phyloP scores from a whole-genome alignment of 2,329 filamentous ascomycete genomes.

The Penicillium psychrosexuale region DNA sequence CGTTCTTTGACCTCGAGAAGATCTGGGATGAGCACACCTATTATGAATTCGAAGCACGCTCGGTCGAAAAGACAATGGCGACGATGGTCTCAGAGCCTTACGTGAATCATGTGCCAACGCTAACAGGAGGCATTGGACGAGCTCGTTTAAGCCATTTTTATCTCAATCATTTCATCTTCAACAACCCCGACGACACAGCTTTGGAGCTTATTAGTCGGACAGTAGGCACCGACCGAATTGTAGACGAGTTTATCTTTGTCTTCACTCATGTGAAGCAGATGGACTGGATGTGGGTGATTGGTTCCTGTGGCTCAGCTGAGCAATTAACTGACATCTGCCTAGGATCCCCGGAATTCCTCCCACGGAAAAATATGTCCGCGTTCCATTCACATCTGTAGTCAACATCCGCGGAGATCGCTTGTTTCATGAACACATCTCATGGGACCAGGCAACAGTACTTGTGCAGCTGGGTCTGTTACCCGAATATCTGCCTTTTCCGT shows the following conservation, averaged over 20 bases:
- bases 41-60: conserved; percentile 66
- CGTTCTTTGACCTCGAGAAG: conserved; percentile 69
- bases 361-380: conserved; percentile 52
- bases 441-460: conserved; percentile 65
- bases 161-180: conserved; percentile 69
- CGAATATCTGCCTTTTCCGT: conserved; percentile 63
- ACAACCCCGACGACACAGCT: conserved; percentile 64
- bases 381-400: conserved; percentile 64
- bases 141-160: conserved; percentile 65
- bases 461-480: conserved; percentile 62
- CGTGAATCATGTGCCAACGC: conserved; percentile 71
- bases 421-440: conserved; percentile 68
- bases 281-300: conserved; percentile 62
- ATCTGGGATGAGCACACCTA: conserved; percentile 77
- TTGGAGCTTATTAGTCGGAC: conserved; percentile 70
- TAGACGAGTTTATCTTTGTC: conserved; percentile 67
- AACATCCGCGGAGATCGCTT: conserved; percentile 66
- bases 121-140: conserved; percentile 68
- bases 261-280: conserved; percentile 62
- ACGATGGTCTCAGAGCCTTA: conserved; percentile 79
- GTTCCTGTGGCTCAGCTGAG: background rate
- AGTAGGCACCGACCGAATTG: conserved; percentile 66
- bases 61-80: conserved; percentile 71
- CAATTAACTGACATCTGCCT: background rate
- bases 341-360: conserved; percentile 60